phyloP scores from a whole-genome alignment of 805 yeast genomes.

The Yarrowia sp. region DNA sequence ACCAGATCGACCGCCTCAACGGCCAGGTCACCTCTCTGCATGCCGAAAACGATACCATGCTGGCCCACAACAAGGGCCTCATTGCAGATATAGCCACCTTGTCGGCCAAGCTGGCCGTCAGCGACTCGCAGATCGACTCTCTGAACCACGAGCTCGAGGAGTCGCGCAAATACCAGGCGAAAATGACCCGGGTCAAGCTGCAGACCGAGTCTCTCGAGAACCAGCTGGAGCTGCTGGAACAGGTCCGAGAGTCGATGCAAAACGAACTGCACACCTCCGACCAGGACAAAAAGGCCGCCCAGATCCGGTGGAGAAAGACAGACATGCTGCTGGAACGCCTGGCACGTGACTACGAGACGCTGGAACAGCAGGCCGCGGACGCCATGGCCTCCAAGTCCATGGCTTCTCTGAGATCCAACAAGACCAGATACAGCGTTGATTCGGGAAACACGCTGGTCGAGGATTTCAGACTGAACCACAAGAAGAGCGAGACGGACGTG shows the following conservation, averaged over 20 bases:
- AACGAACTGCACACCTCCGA: constrained; percentile 12
- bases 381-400: constrained; percentile 20
- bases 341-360: constrained; percentile 22
- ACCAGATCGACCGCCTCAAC: constrained; percentile 34
- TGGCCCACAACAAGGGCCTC: constrained; percentile 18
- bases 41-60: constrained; percentile 26
- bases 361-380: constrained; percentile 25
- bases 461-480: constrained; percentile 1
- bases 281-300: constrained; percentile 19
- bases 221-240: constrained; percentile 34
- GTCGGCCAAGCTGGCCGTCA: constrained; percentile 8
- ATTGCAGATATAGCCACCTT: constrained; percentile 9
- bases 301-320: constrained; percentile 23
- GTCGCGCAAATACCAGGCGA: constrained; percentile 23
- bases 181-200: constrained; percentile 13
- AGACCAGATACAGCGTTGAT: constrained; percentile 12
- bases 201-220: constrained; percentile 26
- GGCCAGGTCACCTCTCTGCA: constrained; percentile 19
- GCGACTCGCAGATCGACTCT: constrained; percentile 13
- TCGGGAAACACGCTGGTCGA: constrained; percentile 24
- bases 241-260: constrained; percentile 10
- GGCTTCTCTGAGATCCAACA: constrained; percentile 7
- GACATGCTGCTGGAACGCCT: constrained; percentile 28
- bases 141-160: constrained; percentile 33
- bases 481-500: constrained; percentile 20